Conservation (phyloP, 2,329 filamentous ascomycete species). For the Colletotrichum filicis region DNA sequence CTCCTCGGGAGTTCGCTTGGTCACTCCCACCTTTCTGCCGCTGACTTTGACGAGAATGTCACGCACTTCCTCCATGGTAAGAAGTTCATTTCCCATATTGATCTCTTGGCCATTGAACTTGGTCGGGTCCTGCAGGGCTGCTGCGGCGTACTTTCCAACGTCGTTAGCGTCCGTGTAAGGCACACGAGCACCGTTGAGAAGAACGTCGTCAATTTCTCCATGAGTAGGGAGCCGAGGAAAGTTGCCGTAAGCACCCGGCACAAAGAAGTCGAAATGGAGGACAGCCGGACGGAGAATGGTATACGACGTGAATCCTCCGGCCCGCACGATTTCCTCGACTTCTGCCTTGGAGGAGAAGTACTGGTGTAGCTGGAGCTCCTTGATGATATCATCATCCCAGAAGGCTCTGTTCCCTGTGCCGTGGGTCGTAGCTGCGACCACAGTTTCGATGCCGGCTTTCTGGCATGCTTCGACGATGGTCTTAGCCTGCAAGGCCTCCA, state of each 20-base stretch:
- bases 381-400: slow-evolving; percentile 39
- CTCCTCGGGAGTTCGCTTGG: slow-evolving; percentile 39
- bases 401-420: slow-evolving; percentile 31
- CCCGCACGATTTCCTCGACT: slow-evolving; percentile 47
- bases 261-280: slow-evolving; percentile 43
- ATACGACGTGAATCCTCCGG: slow-evolving; percentile 43
- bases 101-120: slow-evolving; percentile 45
- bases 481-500: slow-evolving; percentile 44
- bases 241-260: slow-evolving; percentile 39
- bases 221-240: slow-evolving; percentile 42
- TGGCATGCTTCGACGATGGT: slow-evolving; percentile 44
- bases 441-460: slow-evolving; percentile 44
- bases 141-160: slow-evolving; percentile 46
- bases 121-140: slow-evolving; percentile 43
- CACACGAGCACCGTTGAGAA: slow-evolving; percentile 38
- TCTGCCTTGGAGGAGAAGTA: slow-evolving; percentile 52
- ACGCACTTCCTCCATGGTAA: slow-evolving; percentile 44
- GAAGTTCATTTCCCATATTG: slow-evolving; percentile 41
- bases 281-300: slow-evolving; percentile 47
- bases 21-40: slow-evolving; percentile 41
- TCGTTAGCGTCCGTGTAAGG: slow-evolving; percentile 44
- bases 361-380: slow-evolving; percentile 32
- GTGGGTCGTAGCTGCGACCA: slow-evolving; percentile 43
- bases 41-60: slow-evolving; percentile 43
- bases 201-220: slow-evolving; percentile 42